Percentiles rank a stretch among this genome's conserved stretches.
Conservation (phyloP, 305 asterid genomes). For the Fraxinus greggii region DNA sequence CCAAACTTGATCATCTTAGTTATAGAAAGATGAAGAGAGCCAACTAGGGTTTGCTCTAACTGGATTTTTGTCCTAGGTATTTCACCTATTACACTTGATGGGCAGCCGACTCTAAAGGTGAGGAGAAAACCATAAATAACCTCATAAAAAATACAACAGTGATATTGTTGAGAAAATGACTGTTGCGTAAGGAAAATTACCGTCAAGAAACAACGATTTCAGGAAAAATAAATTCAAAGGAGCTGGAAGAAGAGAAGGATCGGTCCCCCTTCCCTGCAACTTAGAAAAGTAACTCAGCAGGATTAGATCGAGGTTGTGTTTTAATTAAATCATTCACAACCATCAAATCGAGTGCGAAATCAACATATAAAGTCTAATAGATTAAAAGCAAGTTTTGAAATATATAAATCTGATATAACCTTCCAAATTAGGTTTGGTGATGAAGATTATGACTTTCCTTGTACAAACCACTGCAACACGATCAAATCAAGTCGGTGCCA, state of each 20-base stretch:
- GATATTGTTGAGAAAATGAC: background rate
- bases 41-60: background rate
- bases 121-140: background rate
- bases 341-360: background rate
- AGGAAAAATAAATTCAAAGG: background rate
- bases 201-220: background rate
- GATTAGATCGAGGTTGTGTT: background rate
- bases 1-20: conserved; percentile 29
- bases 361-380: background rate
- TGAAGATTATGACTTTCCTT: background rate
- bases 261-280: background rate
- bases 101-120: background rate
- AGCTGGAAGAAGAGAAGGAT: background rate
- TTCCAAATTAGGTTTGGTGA: conserved; percentile 5
- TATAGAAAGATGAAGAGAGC: conserved; percentile 16
- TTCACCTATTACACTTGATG: background rate
- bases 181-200: background rate
- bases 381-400: background rate
- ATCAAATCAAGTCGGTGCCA: background rate
- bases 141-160: background rate
- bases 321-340: background rate
- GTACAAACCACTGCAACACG: background rate
- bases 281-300: background rate
- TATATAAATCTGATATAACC: background rate
- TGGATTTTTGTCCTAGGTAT: background rate